Evolutionary conservation across 495 filamentous ascomycete genomes (phyloP), one percentile per base, ranked within the genome.

Genomic region (Lineolata rhizophorae): DNA sequence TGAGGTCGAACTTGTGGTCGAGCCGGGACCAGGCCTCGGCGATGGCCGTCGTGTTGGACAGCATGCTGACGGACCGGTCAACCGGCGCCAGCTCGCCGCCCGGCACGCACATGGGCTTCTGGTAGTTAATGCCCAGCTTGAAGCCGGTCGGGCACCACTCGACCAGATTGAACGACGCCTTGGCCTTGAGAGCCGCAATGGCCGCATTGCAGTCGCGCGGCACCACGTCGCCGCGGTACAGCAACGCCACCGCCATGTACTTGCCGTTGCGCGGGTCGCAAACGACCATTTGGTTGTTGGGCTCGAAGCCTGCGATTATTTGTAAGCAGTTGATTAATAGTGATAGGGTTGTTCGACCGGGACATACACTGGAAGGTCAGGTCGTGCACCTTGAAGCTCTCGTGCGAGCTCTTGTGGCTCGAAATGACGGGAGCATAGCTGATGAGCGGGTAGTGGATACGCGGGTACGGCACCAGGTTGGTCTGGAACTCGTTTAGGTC

Each of bases 111-210:
- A 72, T 58, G 26, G 81, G 81, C 59, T 82, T 81, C n/a, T 5
- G 32, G 13, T 16, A 35, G 61, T 84, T 85, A 63, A 91, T 90
- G 42, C 81, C 81, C 33, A 91, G 62, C 64, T 91, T 91, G 70
- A 91, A 91, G 36, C 81, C 81, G 27, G 81, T 91, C n/a, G 81
- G 81, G 57, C 81, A 91, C 81, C 81, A 91, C 52, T 91, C 81
- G 33, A 91, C 81, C 35, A 90, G 62, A 64, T 87, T 82, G 65
- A 91, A 85, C 17, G 80, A 81, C 5, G 69, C 45, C 62, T 81
- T 84, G 44, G 80, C 72, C 61, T 91, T 91, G 40, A 91, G 64
- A 14, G 70, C 63, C 16, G 76, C 76, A 32, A 85, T 70, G 18
- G 81, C 81, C 27, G 70, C 65, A 41, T 60, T 71, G 58, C 77